These are phyloP conservation scores for Anisogramma anomala DNA, from an alignment of 2,329 filamentous ascomycete species.

Conservation along the genomic window DNA sequence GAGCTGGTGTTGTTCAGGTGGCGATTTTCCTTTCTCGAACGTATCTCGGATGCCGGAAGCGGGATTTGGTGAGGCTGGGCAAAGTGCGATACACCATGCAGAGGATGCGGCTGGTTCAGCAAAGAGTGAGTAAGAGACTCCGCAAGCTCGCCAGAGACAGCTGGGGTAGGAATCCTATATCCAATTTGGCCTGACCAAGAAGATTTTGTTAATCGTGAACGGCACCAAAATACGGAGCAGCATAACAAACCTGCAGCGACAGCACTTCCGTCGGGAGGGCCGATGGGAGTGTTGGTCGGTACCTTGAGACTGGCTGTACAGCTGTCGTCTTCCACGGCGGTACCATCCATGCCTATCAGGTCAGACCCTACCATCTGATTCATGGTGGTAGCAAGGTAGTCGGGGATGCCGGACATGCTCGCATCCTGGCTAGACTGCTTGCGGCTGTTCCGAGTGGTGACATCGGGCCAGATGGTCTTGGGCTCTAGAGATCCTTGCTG, in stretches of 20 bases:
- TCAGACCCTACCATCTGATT: slow-evolving; percentile 15
- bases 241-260: slow-evolving; percentile 2
- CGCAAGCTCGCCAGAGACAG: slow-evolving; percentile 28
- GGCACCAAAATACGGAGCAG: not conserved
- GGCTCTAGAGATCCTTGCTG: slow-evolving; percentile 7
- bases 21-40: slow-evolving; percentile 34
- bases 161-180: slow-evolving; percentile 17
- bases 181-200: slow-evolving; percentile 2
- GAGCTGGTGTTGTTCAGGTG: slow-evolving; percentile 18
- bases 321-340: slow-evolving; percentile 24
- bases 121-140: slow-evolving; percentile 36
- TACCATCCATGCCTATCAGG: slow-evolving; percentile 21
- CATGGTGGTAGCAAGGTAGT: slow-evolving; percentile 23
- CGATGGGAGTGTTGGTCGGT: slow-evolving; percentile 32
- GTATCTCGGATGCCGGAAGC: slow-evolving; percentile 27
- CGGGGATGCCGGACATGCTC: slow-evolving; percentile 35
- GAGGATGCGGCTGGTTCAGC: slow-evolving; percentile 34
- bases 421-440: slow-evolving; percentile 27
- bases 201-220: not conserved
- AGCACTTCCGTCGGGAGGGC: slow-evolving; percentile 7
- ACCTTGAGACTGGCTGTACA: slow-evolving; percentile 24
- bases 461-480: slow-evolving; percentile 13
- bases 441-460: slow-evolving; percentile 4
- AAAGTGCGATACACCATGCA: slow-evolving; percentile 17
- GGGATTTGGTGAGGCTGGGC: slow-evolving; percentile 22